Evolutionary conservation across 345 rosid species (phyloP).

Genomic region (Salix exigua): DNA sequence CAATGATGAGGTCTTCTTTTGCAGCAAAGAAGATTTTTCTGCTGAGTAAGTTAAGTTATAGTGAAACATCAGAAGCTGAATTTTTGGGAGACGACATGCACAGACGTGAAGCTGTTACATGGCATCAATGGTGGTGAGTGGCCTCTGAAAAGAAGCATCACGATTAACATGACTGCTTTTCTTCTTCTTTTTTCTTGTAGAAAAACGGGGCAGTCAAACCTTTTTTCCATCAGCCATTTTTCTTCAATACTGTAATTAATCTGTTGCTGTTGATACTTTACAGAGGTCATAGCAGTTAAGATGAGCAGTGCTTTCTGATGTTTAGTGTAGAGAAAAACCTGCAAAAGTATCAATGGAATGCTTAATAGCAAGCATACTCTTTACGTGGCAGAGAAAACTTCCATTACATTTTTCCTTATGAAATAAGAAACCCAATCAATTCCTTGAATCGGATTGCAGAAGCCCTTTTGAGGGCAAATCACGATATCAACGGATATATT

Average conservation of each 20-base stretch:
- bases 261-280: constrained; percentile 9
- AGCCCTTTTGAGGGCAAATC: not conserved
- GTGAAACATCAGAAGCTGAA: constrained; percentile 6
- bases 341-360: constrained; percentile 9
- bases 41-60: constrained; percentile 28
- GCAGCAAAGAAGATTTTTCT: constrained; percentile 57
- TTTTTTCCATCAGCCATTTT: not conserved
- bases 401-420: not conserved
- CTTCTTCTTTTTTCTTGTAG: no score
- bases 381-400: not conserved
- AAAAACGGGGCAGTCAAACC: not conserved
- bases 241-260: not conserved
- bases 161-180: not conserved
- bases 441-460: not conserved
- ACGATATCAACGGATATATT: not conserved
- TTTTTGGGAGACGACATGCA: not conserved
- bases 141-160: constrained; percentile 1
- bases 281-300: constrained; percentile 9
- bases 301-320: constrained; percentile 2
- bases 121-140: constrained; percentile 1
- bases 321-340: constrained; percentile 17
- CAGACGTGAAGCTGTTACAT: not conserved
- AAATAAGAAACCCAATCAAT: not conserved
- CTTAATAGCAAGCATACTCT: not conserved
- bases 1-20: not conserved